Base-by-base conservation (phyloP, 306 rosid genomes). In the Acacia acuminata region DNA sequence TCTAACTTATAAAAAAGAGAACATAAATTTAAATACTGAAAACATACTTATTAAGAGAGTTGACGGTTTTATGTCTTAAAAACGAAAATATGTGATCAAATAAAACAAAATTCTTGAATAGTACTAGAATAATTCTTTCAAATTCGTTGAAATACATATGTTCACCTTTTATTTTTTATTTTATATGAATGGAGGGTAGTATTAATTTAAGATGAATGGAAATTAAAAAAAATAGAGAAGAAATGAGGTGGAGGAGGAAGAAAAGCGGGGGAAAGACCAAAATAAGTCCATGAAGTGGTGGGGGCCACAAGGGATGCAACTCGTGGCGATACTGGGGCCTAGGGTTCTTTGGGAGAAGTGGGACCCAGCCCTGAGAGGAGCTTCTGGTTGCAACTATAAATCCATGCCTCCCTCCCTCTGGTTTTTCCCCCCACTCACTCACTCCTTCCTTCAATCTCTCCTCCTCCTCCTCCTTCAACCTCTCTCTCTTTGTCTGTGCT, bases 381-480 rank as follows among this genome's bases (percentile, higher is more conserved):
- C 32, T 81, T 78, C 88, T 16, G 58, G 60, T 61, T 56, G 24
- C 88, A 81, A 74, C 90, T 93, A 93, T 93, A 93, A 89, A 91
- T 85, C 81, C 58, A 87, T 79, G 86, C 42, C 75, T 11, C 2
- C 67, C 71, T 61, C 73, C 25, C 81, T 40, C 82, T 86, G 63
- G 65, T 75, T 78, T 67, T 56, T 71, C 75, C 40, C 83, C 27
- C 65, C 25, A 58, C 65, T 58, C 30, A 71, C 34, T 60, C 30
- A 66, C 70, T 4, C 53, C 83, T 68, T 43, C 61, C 14, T 6
- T 3, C 36, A 32, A 32, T 32, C 36, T 30, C 2, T 30, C 34
- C 65, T 44, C 36, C 79, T 53, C 19, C 53, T 47, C 14, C 47
- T 63, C 7, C 4, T 22, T 9, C 61, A 20, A 55, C 25, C 61